Evolutionary conservation across 2,329 filamentous ascomycete species (phyloP).

Genomic region (Chaetomiaceae sp.): DNA sequence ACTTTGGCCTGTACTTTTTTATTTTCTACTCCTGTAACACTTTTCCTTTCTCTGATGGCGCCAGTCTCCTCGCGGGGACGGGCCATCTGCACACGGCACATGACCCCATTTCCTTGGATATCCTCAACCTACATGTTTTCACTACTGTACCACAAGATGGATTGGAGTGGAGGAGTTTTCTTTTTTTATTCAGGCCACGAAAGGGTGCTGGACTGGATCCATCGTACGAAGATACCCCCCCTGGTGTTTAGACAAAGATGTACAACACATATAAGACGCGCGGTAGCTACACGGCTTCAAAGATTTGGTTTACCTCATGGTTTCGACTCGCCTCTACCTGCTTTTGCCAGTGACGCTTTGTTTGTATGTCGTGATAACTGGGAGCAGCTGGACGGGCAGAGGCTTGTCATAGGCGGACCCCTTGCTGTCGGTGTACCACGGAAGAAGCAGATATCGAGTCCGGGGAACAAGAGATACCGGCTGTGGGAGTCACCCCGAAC

Average conservation of each 20-base stretch:
- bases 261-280: conserved; percentile 25
- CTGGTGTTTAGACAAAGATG: conserved; percentile 26
- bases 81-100: conserved; percentile 11
- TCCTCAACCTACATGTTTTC: conserved; percentile 18
- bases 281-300: conserved; percentile 27
- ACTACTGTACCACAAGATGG: conserved; percentile 27
- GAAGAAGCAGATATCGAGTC: too few species aligned
- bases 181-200: conserved; percentile 21
- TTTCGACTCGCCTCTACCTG: too few species aligned
- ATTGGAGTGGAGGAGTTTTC: conserved; percentile 21
- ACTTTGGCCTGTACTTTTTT: conserved; percentile 22
- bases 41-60: conserved; percentile 15
- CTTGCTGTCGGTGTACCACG: too few species aligned
- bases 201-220: conserved; percentile 31
- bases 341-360: too few species aligned
- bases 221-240: conserved; percentile 32
- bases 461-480: too few species aligned
- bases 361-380: too few species aligned
- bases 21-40: conserved; percentile 13
- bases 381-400: too few species aligned
- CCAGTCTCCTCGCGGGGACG: conserved; percentile 18
- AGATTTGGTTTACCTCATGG: conserved; percentile 12
- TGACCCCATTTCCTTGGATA: conserved; percentile 16
- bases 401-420: too few species aligned
- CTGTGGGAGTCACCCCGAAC: not conserved